Base-by-base conservation (phyloP, 495 filamentous ascomycete species). In the Trichoderma orchidacearum region DNA sequence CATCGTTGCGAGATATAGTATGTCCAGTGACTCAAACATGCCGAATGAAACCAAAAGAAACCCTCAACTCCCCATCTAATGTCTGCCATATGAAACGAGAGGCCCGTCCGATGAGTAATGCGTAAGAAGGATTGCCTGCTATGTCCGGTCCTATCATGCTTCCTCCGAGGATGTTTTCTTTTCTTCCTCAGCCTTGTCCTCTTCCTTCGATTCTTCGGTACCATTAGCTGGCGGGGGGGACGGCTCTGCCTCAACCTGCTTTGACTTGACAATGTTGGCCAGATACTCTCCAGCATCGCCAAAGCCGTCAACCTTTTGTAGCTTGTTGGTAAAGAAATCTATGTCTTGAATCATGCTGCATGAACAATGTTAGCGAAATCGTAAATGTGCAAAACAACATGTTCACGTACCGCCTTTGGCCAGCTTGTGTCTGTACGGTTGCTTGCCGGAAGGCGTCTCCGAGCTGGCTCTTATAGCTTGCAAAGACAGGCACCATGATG, bases 401-500 rank as follows among this genome's bases (percentile, higher is more conserved):
- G 12, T 31, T 23, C 12, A 70, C 81, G 66, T 73, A 95, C 92
- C 87, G 84, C 55, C 79, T 77, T 62, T 84, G 85, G 12, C 82
- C 89, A 32, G 69, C 68, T 57, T 86, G 84, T 18, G 80, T 87
- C 63, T 72, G 79, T 21, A 92, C 73, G 17, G 72, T 72, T 30
- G 86, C 79, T 52, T 83, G 84, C 41, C 80, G 69, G 63, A 90
- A 88, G 17, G 88, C 85, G 56, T 80, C 83, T 3, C 83, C 84
- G 73, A 91, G 84, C 58, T 93, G 89, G 57, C 86, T 86, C 60
- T 83, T 83, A 66, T 96, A 98, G 66, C 80, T 90, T 53, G 76
- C 79, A 62, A 96, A 96, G 0, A 98, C 90, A 7, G 90, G 87
- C 6, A 77, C 73, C 89, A 97, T 96, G 65, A 98, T 96, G 73